phyloP scores from a whole-genome alignment of 352 stramenopile species.

The Phytophthora pluvialis region DNA sequence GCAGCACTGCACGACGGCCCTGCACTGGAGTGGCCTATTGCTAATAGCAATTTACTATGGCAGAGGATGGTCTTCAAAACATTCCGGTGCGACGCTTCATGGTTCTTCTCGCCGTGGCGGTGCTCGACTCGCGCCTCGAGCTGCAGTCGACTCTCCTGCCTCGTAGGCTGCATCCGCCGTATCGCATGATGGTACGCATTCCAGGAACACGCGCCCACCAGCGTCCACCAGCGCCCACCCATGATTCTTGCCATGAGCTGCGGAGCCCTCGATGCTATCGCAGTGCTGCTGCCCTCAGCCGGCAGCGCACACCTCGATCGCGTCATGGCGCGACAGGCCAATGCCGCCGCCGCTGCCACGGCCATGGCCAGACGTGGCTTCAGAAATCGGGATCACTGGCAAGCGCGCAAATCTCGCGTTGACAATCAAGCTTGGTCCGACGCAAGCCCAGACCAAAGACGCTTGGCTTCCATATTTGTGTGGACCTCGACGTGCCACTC shows the following conservation, averaged over 20 bases:
- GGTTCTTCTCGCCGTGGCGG: neutral
- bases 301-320: neutral
- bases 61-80: neutral
- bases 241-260: neutral
- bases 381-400: constrained; percentile 1
- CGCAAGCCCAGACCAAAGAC: constrained; percentile 9
- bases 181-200: constrained; percentile 16
- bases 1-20: too few species aligned
- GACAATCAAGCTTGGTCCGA: constrained; percentile 16
- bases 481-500: constrained; percentile 3
- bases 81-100: constrained; percentile 2
- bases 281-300: neutral
- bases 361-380: constrained; percentile 13
- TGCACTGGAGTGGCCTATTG: neutral
- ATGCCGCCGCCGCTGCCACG: neutral
- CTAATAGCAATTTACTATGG: too few species aligned
- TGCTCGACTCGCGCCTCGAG: neutral
- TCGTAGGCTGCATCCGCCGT: neutral
- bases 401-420: constrained; percentile 8
- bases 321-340: neutral
- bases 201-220: neutral
- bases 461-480: constrained; percentile 25
- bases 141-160: neutral
- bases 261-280: neutral
- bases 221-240: neutral